Conservation (phyloP, 208 protist species). For the Acanthamoeba triangularis region DNA sequence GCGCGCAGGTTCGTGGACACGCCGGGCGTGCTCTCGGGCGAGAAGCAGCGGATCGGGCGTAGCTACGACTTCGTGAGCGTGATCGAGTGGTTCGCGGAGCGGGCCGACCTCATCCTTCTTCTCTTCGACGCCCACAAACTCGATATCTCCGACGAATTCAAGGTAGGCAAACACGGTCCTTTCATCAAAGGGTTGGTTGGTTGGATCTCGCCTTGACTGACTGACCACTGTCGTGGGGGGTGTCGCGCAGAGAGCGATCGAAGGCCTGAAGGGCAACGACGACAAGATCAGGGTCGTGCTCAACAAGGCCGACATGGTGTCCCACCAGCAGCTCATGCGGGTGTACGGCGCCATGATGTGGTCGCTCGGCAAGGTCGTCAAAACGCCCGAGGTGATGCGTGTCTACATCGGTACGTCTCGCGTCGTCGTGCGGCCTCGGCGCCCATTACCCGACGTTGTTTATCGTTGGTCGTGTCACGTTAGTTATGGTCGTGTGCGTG, state of each 20-base stretch:
- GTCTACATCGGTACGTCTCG: conserved; percentile 94
- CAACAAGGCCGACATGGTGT: conserved; percentile 98
- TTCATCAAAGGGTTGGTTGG: no score
- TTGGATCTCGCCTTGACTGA: no score
- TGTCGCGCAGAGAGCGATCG: conserved; percentile 81
- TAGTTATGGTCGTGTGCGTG: no score
- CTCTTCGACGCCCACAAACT: conserved; percentile 99
- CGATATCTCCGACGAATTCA: conserved; percentile 94
- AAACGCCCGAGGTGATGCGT: conserved; percentile 97
- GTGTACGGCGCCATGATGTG: conserved; percentile 98
- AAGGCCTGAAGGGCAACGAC: conserved; percentile 92
- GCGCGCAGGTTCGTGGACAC: conserved; percentile 95
- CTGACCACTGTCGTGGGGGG: not conserved
- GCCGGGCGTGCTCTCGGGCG: conserved; percentile 96
- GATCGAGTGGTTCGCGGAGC: conserved; percentile 78
- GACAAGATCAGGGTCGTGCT: conserved; percentile 97
- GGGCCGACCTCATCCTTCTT: conserved; percentile 97
- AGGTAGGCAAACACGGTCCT: not conserved
- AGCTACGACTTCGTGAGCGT: conserved; percentile 88
- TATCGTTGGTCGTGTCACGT: no score
- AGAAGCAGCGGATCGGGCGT: conserved; percentile 94
- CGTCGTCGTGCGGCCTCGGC: not conserved
- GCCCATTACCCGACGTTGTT: no score
- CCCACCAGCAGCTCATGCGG: conserved; percentile 96
- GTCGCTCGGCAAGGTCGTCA: conserved; percentile 97